A percentile compares a stretch with the other conserved stretches of the same genome.
Evolutionary conservation across 1,284 basidiomycete species (phyloP).

Genomic region (Wolfiporia cocos): DNA sequence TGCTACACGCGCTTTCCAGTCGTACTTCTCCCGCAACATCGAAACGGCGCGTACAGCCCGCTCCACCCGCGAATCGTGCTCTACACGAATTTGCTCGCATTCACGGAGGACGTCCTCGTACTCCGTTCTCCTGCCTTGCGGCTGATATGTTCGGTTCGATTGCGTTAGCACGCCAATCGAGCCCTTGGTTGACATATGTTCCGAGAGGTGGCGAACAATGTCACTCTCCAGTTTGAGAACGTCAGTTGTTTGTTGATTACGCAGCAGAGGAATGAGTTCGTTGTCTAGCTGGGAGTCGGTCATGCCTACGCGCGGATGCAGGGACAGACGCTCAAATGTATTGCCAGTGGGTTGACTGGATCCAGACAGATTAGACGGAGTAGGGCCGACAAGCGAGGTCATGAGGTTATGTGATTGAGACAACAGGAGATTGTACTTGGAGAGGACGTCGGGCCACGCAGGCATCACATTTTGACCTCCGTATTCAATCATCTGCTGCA

Average conservation of each 20-base stretch:
- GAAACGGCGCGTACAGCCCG: constrained; percentile 66
- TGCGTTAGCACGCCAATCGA: constrained; percentile 38
- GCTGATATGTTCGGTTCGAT: constrained; percentile 11
- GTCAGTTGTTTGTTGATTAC: constrained; percentile 71
- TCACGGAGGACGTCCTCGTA: constrained; percentile 60
- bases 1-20: constrained; percentile 68
- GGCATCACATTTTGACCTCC: constrained; percentile 52
- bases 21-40: constrained; percentile 69
- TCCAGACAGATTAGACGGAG: constrained; percentile 14
- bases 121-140: constrained; percentile 24
- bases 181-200: constrained; percentile 57
- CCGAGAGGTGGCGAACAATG: constrained; percentile 59
- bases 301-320: constrained; percentile 55
- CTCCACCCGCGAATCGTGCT: constrained; percentile 67
- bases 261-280: constrained; percentile 63
- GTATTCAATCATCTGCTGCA: constrained; percentile 58
- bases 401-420: constrained; percentile 74
- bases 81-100: constrained; percentile 55
- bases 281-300: constrained; percentile 63
- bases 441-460: constrained; percentile 75
- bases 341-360: constrained; percentile 25
- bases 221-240: constrained; percentile 63
- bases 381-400: constrained; percentile 43
- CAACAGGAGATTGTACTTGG: constrained; percentile 76
- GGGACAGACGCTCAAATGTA: constrained; percentile 53